These are phyloP conservation scores for Dactylellina parvicollis DNA, from an alignment of 2,329 filamentous ascomycete species.

Conservation along the genomic window DNA sequence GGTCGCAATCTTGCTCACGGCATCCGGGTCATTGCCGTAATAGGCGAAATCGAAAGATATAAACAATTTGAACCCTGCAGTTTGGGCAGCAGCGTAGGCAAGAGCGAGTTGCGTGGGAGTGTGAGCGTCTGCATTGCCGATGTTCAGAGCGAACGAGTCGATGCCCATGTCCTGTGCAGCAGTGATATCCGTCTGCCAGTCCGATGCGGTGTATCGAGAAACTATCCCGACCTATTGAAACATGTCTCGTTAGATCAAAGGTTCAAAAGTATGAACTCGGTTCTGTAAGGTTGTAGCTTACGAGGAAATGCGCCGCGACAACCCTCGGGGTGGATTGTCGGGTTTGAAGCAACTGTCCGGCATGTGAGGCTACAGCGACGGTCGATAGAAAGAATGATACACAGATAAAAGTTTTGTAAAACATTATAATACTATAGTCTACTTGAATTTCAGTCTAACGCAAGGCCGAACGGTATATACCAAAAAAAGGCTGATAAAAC, in stretches of 20 bases:
- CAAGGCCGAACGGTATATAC: no score
- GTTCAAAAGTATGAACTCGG: no score
- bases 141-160: conserved; percentile 61
- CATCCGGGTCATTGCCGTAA: conserved; percentile 54
- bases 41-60: conserved; percentile 60
- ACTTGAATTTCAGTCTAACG: no score
- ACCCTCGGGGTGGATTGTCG: conserved; percentile 36
- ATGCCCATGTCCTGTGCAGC: conserved; percentile 61
- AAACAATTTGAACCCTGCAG: conserved; percentile 59
- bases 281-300: not conserved
- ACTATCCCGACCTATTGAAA: conserved; percentile 59
- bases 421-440: no score
- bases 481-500: no score
- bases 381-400: no score
- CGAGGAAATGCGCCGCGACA: conserved; percentile 44
- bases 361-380: no score
- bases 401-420: no score
- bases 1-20: conserved; percentile 57
- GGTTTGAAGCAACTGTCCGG: no score
- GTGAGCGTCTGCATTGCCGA: conserved; percentile 59
- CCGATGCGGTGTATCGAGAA: conserved; percentile 58
- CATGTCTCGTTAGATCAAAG: not conserved
- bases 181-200: conserved; percentile 60
- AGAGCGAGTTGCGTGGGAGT: conserved; percentile 58
- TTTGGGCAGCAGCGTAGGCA: conserved; percentile 60